These are phyloP conservation scores for Dothideomycetes sp. DNA, from an alignment of 2,329 filamentous ascomycete species.

Conservation along the genomic window DNA sequence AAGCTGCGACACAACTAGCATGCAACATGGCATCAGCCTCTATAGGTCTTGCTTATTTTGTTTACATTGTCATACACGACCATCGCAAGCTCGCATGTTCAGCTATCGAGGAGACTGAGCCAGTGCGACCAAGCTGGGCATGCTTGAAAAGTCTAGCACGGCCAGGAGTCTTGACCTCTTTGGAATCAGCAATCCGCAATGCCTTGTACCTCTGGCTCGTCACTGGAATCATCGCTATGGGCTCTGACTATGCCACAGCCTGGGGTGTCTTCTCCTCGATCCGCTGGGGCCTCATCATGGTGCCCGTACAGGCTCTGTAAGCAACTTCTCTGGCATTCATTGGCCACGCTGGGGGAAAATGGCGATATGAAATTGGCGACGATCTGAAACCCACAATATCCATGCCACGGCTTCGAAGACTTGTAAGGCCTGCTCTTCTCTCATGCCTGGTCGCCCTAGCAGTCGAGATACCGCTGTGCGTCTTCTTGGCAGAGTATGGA, in stretches of 20 bases:
- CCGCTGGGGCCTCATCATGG: conserved; percentile 64
- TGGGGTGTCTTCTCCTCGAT: conserved; percentile 69
- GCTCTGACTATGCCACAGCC: conserved; percentile 55
- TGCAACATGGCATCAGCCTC: conserved; percentile 48
- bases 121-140: conserved; percentile 25
- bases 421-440: conserved; percentile 42
- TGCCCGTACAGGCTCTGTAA: conserved; percentile 57
- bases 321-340: conserved; percentile 54
- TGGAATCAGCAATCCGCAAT: conserved; percentile 57
- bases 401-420: conserved; percentile 17
- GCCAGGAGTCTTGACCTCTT: conserved; percentile 49
- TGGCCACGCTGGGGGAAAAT: conserved; percentile 54
- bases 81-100: conserved; percentile 1
- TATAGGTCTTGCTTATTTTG: conserved; percentile 49
- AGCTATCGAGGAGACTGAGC: background rate
- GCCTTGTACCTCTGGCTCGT: conserved; percentile 62
- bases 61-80: conserved; percentile 29
- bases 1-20: conserved; percentile 51
- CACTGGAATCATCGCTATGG: conserved; percentile 51
- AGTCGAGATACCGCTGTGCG: conserved; percentile 51
- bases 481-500: conserved; percentile 51
- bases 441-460: conserved; percentile 43
- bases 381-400: conserved; percentile 10
- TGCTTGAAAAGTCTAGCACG: conserved; percentile 41
- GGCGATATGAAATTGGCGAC: conserved; percentile 26